phyloP scores from a whole-genome alignment of 805 yeast species.

The Lipomyces starkeyi region DNA sequence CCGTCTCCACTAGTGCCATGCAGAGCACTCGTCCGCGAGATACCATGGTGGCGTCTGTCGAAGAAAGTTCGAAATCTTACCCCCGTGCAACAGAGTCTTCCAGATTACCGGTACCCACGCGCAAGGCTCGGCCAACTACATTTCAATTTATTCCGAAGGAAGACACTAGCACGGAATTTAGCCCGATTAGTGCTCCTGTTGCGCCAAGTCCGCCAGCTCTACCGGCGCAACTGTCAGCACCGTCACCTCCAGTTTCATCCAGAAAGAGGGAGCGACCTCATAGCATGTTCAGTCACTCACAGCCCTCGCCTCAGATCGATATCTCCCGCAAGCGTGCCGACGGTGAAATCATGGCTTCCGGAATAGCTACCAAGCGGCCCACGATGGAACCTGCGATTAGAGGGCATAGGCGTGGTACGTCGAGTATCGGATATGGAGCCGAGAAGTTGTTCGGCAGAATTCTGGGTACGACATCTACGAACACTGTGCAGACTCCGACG shows the following conservation, averaged over 20 bases:
- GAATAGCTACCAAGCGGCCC: constrained; percentile 10
- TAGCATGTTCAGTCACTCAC: constrained; percentile 23
- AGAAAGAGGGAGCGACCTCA: constrained; percentile 31
- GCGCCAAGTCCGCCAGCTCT: not conserved
- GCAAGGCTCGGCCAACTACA: constrained; percentile 24
- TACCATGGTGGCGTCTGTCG: not conserved
- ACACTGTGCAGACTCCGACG: constrained; percentile 9
- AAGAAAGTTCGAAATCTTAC: not conserved
- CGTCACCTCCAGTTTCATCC: not conserved
- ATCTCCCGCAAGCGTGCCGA: not conserved
- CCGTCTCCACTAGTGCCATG: not conserved
- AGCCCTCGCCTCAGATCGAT: not conserved
- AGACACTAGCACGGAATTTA: constrained; percentile 1
- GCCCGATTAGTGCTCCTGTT: not conserved
- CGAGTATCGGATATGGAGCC: constrained; percentile 34
- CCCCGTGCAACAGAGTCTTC: constrained; percentile 8
- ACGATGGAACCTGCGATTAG: not conserved
- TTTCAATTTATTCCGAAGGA: constrained; percentile 8
- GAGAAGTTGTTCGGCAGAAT: constrained; percentile 34
- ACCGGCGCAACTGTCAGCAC: not conserved
- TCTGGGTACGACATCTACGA: constrained; percentile 2
- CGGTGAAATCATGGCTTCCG: constrained; percentile 10
- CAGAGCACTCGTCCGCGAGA: not conserved
- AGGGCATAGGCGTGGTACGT: constrained; percentile 32
- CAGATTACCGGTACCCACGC: constrained; percentile 22